A percentile compares a stretch with the other conserved stretches of the same genome.
Conservation (phyloP, 2,329 filamentous ascomycete genomes). For the Aspergillus unguis region DNA sequence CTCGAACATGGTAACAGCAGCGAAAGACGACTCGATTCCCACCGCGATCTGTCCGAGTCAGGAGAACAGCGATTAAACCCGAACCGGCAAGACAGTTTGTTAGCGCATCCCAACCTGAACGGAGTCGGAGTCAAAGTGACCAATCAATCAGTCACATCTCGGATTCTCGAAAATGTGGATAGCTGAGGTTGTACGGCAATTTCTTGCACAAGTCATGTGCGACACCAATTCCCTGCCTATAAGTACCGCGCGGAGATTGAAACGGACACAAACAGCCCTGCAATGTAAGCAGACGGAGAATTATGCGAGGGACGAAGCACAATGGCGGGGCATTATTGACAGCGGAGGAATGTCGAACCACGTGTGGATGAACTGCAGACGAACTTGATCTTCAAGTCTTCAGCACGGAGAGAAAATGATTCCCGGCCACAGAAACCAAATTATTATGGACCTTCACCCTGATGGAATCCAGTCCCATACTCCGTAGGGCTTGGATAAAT, state of each 20-base stretch:
- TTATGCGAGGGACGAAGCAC: not conserved
- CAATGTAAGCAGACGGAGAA: not conserved
- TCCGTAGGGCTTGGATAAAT: not conserved
- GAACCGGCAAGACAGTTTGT: too few relatives aligned
- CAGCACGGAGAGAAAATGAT: too few relatives aligned
- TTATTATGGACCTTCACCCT: too few relatives aligned
- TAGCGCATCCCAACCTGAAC: not conserved
- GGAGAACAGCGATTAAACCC: too few relatives aligned
- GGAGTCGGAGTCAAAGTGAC: not conserved
- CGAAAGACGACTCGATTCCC: not conserved
- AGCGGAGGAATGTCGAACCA: not conserved
- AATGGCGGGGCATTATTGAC: not conserved
- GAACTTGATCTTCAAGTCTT: not conserved
- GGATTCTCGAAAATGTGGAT: not conserved
- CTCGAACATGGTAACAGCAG: not conserved
- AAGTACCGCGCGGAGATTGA: not conserved
- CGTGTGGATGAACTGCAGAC: not conserved
- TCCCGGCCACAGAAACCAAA: too few relatives aligned
- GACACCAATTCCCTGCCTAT: not conserved
- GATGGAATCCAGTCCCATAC: too few relatives aligned
- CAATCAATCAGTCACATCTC: slow-evolving; percentile 2
- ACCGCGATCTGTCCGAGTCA: too few relatives aligned
- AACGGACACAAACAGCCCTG: not conserved
- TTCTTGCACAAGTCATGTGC: not conserved
- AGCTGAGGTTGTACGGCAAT: slow-evolving; percentile 6